These are phyloP conservation scores for Colletotrichum falcatum DNA, from an alignment of 2,329 filamentous ascomycete species.

Conservation along the genomic window DNA sequence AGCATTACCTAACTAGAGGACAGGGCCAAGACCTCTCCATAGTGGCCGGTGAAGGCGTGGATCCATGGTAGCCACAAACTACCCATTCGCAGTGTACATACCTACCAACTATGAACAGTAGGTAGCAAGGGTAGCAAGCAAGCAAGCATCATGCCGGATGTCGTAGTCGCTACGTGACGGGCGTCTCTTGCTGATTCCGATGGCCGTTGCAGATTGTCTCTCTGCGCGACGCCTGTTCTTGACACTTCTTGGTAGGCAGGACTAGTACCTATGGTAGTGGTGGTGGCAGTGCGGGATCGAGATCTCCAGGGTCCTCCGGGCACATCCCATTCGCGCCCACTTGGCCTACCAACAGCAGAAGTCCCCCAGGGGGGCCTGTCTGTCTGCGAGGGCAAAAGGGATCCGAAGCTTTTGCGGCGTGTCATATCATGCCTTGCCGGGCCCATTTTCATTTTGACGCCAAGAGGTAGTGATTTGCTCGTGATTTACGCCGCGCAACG, in stretches of 20 bases:
- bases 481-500: too few species aligned
- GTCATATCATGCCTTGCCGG: not conserved
- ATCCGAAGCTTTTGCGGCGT: not conserved
- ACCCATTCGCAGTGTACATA: too few species aligned
- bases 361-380: not conserved
- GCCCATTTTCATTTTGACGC: not conserved
- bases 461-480: not conserved
- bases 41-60: not conserved
- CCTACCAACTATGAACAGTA: too few species aligned
- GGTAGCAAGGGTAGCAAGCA: too few species aligned
- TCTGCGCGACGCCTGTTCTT: conserved; percentile 15
- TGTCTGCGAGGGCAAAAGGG: not conserved
- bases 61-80: not conserved
- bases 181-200: not conserved
- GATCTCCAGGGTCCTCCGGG: conserved; percentile 33
- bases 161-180: not conserved
- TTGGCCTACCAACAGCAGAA: conserved; percentile 20
- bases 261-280: not conserved
- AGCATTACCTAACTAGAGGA: conserved; percentile 21
- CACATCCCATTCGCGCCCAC: conserved; percentile 7
- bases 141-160: not conserved
- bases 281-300: conserved; percentile 21
- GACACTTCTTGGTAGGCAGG: conserved; percentile 4
- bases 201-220: conserved; percentile 13
- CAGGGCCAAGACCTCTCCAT: not conserved